Evolutionary conservation across 2,329 filamentous ascomycete species (phyloP), one percentile per base, ranked within the genome.

Genomic region (Nigrospora osmanthi): DNA sequence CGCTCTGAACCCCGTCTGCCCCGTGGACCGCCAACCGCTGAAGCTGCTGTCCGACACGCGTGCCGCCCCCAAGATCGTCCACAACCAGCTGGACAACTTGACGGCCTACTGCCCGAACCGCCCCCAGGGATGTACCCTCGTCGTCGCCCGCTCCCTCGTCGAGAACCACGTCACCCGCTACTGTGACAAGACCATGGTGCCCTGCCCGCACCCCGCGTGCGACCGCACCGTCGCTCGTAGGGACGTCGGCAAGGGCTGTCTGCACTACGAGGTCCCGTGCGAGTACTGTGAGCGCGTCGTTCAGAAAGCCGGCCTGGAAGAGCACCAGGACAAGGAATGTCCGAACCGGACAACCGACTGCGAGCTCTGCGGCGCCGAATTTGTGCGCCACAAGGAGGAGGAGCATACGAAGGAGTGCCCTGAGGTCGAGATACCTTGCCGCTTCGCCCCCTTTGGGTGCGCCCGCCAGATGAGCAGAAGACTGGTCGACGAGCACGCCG

Each of bases 1-100:
- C 43, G 59, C 63, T 42, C 56, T 67, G 32, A 69, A 65, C 42
- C 58, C 66, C 45, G 61, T 67, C 32, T 83, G 80, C 47, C 80
- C 80, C 3, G 72, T 83, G 45, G 80, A 83, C 58, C 70, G 80
- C n/a, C 68, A 59, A 30, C 58, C 59, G 12, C 54, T 63, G 11
- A 61, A 68, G 47, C 58, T 63, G 16, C 53, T 53, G 15, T 58
- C 57, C 47, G 56, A 59, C 30, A 60, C 58, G 6, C 54, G 56
- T 7, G 42, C 53, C n/a, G 64, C 62, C 2, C 63, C 64, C 16
- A 69, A 67, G 45, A 67, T 84, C 35, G 66, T 84, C 38, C 65
- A 71, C 37, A 81, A 81, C 16, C 78, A 83, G 57, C 73, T 85
- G 16, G 80, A 82, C 50, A 73, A 67, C 47, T 67, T 85, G 11